Evolutionary conservation across 2,329 filamentous ascomycete species (phyloP).

Genomic region (Stenocarpella maydis): DNA sequence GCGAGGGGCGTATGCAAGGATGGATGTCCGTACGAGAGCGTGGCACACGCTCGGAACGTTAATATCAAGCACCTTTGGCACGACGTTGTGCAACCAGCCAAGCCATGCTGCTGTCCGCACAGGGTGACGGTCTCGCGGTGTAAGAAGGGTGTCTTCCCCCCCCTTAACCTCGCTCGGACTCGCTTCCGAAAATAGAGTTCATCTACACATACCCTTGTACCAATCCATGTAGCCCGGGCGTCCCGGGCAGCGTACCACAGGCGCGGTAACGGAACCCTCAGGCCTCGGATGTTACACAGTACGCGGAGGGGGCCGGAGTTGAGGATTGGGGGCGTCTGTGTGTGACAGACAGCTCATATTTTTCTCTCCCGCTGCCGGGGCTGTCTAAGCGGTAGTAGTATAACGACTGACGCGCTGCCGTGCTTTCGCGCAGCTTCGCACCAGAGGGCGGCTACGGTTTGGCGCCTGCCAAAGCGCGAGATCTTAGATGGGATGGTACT

Average conservation of each 20-base stretch:
- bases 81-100: neutral
- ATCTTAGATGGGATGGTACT: neutral
- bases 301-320: neutral
- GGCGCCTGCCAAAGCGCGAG: neutral
- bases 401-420: neutral
- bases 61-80: constrained; percentile 17
- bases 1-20: neutral
- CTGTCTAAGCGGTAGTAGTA: too few relatives aligned
- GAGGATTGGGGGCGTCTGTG: neutral
- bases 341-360: neutral
- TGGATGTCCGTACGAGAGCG: neutral
- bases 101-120: neutral
- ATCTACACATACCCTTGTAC: neutral
- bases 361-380: neutral
- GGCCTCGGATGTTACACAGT: neutral
- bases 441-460: neutral
- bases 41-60: neutral
- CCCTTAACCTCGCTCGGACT: neutral
- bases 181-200: neutral
- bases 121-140: neutral
- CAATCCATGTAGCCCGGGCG: neutral
- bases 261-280: too few relatives aligned
- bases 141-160: neutral
- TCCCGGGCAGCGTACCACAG: too few relatives aligned
- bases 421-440: neutral